Percentiles rank a stretch among this genome's conserved stretches.
phyloP scores from a whole-genome alignment of 768 basidiomycete genomes.

The Collybia sp. region DNA sequence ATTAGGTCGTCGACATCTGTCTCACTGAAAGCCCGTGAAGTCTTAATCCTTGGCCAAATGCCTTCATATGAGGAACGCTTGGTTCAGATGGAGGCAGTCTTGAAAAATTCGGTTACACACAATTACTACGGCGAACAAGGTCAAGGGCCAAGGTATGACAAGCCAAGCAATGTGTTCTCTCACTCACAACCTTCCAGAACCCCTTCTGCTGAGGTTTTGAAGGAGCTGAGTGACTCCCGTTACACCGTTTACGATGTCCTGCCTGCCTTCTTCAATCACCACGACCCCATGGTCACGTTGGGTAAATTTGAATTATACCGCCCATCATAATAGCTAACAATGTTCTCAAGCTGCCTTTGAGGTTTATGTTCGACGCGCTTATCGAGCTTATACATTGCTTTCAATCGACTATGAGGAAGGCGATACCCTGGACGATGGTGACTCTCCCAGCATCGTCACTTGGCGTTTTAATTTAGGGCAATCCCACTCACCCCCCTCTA shows the following conservation, averaged over 20 bases:
- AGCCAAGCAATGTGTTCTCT: not conserved
- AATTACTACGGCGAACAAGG: conserved; percentile 88
- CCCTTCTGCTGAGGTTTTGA: conserved; percentile 82
- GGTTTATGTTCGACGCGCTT: conserved; percentile 93
- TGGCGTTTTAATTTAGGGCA: conserved; percentile 97
- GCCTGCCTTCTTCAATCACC: conserved; percentile 89
- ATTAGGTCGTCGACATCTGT: conserved; percentile 85
- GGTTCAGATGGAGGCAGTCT: conserved; percentile 89
- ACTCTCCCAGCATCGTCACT: conserved; percentile 72
- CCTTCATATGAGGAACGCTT: conserved; percentile 95
- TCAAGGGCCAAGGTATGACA: conserved; percentile 48
- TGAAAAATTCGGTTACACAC: conserved; percentile 83
- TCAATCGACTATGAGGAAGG: conserved; percentile 96
- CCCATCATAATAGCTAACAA: not conserved
- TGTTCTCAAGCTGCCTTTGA: conserved; percentile 75
- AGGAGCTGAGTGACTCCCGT: conserved; percentile 92
- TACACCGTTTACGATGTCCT: conserved; percentile 98
- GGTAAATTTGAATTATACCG: conserved; percentile 42
- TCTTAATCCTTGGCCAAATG: conserved; percentile 92
- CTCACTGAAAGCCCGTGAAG: conserved; percentile 93
- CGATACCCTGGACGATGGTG: conserved; percentile 78
- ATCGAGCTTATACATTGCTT: conserved; percentile 87
- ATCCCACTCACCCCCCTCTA: conserved; percentile 81
- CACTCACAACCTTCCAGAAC: conserved; percentile 39
- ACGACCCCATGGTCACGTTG: conserved; percentile 79